These are phyloP conservation scores for Aegilops umbellulata DNA, from an alignment of 176 grass and related monocot species.

Conservation along the genomic window DNA sequence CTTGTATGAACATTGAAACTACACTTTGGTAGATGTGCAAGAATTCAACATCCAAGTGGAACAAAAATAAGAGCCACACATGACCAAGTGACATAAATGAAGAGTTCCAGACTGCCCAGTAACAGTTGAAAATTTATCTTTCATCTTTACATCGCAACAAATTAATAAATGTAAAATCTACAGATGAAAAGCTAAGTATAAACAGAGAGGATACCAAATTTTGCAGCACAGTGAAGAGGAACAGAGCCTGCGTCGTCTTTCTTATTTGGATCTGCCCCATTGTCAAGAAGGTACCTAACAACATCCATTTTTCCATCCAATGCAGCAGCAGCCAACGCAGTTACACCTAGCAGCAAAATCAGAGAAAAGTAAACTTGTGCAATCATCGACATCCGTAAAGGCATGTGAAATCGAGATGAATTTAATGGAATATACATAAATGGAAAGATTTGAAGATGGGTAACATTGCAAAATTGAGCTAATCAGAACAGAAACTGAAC, in stretches of 20 bases:
- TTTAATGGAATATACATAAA: background rate
- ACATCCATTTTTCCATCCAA: conserved; percentile 24
- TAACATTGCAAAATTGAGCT: background rate
- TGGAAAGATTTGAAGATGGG: background rate
- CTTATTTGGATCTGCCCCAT: conserved; percentile 28
- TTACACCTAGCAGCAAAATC: conserved; percentile 33
- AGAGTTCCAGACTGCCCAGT: background rate
- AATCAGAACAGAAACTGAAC: background rate
- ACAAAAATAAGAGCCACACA: background rate
- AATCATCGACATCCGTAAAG: background rate
- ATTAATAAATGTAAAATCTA: background rate
- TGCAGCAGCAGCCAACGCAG: conserved; percentile 32
- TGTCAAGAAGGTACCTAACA: conserved; percentile 30
- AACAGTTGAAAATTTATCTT: background rate
- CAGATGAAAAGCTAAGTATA: background rate
- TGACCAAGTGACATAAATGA: background rate
- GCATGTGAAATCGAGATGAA: background rate
- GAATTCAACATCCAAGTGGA: background rate
- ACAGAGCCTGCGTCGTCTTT: background rate
- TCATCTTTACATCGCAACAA: background rate
- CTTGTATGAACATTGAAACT: background rate
- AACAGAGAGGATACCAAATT: conserved; percentile 19
- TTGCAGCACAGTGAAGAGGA: conserved; percentile 35
- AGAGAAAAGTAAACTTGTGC: background rate
- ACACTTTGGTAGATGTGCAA: background rate